A percentile compares a stretch with the other conserved stretches of the same genome.
phyloP scores from a whole-genome alignment of 441 rosid species.

The Theobroma grandiflorum region DNA sequence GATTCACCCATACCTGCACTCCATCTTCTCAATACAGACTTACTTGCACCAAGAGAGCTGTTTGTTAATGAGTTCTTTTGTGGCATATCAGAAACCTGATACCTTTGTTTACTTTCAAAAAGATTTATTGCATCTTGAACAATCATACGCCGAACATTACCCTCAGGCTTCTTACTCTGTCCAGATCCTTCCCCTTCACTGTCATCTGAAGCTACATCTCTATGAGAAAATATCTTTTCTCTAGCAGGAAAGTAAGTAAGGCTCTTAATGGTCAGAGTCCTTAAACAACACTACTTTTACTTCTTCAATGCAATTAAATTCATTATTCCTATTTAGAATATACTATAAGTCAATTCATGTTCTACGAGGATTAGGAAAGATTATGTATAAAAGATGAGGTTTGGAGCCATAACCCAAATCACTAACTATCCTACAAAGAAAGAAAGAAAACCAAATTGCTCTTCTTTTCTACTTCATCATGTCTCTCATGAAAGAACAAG shows the following conservation, averaged over 20 bases:
- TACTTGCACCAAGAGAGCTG: constrained; percentile 45
- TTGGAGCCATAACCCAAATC: too few relatives aligned
- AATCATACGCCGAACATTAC: constrained; percentile 51
- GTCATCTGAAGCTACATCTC: constrained; percentile 43
- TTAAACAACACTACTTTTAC: too few relatives aligned
- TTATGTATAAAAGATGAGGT: too few relatives aligned
- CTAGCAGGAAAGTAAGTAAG: constrained; percentile 56
- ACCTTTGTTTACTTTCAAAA: constrained; percentile 70
- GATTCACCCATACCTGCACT: constrained; percentile 60
- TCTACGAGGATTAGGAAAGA: too few relatives aligned
- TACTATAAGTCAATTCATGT: too few relatives aligned
- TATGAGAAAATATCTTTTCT: constrained; percentile 44
- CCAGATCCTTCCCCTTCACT: constrained; percentile 58
- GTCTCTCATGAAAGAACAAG: too few relatives aligned
- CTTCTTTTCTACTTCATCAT: too few relatives aligned
- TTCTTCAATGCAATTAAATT: too few relatives aligned
- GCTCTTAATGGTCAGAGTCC: constrained; percentile 59
- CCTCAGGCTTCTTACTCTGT: constrained; percentile 49
- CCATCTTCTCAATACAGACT: constrained; percentile 76
- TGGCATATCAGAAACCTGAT: constrained; percentile 48
- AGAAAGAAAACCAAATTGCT: too few relatives aligned
- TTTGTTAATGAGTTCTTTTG: constrained; percentile 44
- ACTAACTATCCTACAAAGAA: too few relatives aligned
- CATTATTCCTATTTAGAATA: too few relatives aligned
- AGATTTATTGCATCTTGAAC: constrained; percentile 76